Base-by-base conservation (phyloP, 2,329 filamentous ascomycete species). In the Fusarium praegraminearum region DNA sequence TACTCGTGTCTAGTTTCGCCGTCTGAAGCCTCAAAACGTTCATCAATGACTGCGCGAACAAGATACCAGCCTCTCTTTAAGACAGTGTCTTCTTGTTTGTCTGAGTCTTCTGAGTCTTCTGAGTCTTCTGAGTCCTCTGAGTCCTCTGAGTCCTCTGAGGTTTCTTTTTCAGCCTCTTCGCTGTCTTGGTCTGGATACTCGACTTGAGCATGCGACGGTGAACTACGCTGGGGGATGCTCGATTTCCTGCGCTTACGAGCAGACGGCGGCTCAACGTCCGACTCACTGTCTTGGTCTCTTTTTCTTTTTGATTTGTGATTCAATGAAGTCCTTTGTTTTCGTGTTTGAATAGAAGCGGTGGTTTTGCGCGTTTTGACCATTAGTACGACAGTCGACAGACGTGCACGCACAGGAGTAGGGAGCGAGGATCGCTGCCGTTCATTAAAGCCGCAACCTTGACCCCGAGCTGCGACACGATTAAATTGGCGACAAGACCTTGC, bases 1-100 rank as follows among this genome's bases (percentile, higher is more conserved):
- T 81, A 83, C 57, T 80, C 69, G 16, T 75, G 65, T 36, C 62
- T 62, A 30, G 73, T 75, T 8, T 64, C 32, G 38, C 70, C 70
- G 38, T 66, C 35, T 41, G 49, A 52, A 30, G 18, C 35, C 35
- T 52, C 49, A 52, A 52, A 30, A 20, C 49, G 49, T 70, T 83
- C 80, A 47, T 78, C 73, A 47, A 82, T 53, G 30, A 83, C 80
- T 13, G 66, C 67, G n/a, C 65, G 74, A 61, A 82, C 79, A 15
- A 49, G 65, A 32, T 57, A 81, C 79, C 79, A 82, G 35, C 26
- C 33, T 40, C 36, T 18, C 49, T 52, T 40, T 40, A 41, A 52
- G n/a, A 22, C 49, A 26, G 49, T 30, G 24, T 30, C 24, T 41
- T 30, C 18, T 36, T 41, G 7, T 16, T 16, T 22, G 13, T 52